Conservation (phyloP, 2,329 filamentous ascomycete species). For the Diaporthe longicolla region DNA sequence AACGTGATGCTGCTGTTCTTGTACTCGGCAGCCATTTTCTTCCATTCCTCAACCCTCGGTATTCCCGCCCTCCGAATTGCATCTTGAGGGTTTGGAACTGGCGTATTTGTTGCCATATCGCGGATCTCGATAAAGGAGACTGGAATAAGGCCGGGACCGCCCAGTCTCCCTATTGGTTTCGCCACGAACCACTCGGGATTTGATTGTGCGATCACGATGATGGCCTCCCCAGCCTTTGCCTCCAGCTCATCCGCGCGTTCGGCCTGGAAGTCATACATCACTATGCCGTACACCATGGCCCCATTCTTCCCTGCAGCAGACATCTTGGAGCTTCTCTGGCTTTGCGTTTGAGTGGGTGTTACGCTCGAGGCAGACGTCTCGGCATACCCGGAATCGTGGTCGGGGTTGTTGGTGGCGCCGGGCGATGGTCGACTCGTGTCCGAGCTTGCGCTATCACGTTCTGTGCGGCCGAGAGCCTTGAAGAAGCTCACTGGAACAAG, state of each 20-base stretch:
- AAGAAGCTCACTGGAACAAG: constrained; percentile 96
- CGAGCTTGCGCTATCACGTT: constrained; percentile 86
- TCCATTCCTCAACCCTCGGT: constrained; percentile 97
- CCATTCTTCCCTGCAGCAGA: constrained; percentile 66
- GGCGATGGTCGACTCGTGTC: constrained; percentile 65
- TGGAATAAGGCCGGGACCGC: constrained; percentile 93
- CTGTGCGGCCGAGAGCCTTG: constrained; percentile 90
- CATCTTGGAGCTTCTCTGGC: constrained; percentile 64
- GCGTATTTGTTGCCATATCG: constrained; percentile 89
- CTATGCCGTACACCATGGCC: constrained; percentile 95
- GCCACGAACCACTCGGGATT: constrained; percentile 99
- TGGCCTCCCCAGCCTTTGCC: constrained; percentile 93
- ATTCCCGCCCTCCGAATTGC: constrained; percentile 92
- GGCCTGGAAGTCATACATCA: constrained; percentile 96
- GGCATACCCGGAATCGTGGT: constrained; percentile 93
- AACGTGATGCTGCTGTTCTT: constrained; percentile 99
- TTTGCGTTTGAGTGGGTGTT: constrained; percentile 51
- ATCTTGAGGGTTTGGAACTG: constrained; percentile 85
- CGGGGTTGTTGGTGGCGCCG: constrained; percentile 70
- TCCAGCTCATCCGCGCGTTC: constrained; percentile 97
- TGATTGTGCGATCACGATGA: constrained; percentile 98
- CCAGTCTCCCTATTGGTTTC: constrained; percentile 97
- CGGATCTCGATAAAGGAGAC: constrained; percentile 97
- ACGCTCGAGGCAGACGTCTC: constrained; percentile 60
- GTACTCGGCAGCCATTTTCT: constrained; percentile 99